Percentiles rank a stretch among this genome's conserved stretches.
Conservation (phyloP, 2,329 filamentous ascomycete genomes). For the Neobulgaria alba region DNA sequence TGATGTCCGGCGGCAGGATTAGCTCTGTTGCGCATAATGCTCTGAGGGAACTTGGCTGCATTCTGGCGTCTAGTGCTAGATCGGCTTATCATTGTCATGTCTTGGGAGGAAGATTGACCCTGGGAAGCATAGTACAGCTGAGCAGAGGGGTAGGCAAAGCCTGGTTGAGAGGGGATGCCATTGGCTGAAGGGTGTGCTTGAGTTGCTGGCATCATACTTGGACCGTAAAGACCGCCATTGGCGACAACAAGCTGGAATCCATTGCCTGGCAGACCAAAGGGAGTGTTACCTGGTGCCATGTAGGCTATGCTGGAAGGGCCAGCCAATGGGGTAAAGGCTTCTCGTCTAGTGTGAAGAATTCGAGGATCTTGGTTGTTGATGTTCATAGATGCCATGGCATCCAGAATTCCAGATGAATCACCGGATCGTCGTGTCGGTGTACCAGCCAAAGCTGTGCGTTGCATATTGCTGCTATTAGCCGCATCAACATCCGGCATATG, state of each 20-base stretch:
- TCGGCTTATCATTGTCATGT: background rate
- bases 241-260: background rate
- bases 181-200: background rate
- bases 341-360: background rate
- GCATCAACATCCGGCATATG: background rate
- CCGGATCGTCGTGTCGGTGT: background rate
- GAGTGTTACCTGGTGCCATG: background rate
- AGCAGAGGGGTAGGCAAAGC: no score
- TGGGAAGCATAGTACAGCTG: no score
- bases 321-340: background rate
- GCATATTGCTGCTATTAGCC: no score
- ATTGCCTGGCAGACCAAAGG: background rate
- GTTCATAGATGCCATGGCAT: background rate
- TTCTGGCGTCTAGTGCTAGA: background rate
- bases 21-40: background rate
- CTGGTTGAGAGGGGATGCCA: background rate
- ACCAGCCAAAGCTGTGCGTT: background rate
- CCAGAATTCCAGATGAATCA: background rate
- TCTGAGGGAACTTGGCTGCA: background rate
- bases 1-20: conserved; percentile 34
- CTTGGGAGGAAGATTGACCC: background rate
- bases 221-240: background rate
- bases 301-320: background rate
- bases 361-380: background rate
- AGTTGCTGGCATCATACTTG: background rate